Percentiles rank a stretch among this genome's conserved stretches.
These are phyloP conservation scores for Debaryomyces castellii DNA, from an alignment of 805 yeast species.

Conservation along the genomic window DNA sequence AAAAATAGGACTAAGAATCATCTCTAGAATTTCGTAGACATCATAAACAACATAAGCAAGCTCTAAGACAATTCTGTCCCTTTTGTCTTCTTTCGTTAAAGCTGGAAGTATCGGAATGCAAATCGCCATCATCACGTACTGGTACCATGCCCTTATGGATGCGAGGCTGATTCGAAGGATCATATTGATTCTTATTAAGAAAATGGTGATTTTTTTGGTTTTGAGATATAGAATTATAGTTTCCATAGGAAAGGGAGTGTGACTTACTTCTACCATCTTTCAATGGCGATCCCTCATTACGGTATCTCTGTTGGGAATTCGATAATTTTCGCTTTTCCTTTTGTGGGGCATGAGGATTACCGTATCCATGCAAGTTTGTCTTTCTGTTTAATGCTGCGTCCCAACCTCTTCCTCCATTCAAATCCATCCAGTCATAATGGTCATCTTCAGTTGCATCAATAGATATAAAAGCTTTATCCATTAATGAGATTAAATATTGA, in stretches of 20 bases:
- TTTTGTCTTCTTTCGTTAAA: constrained; percentile 19
- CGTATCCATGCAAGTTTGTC: constrained; percentile 94
- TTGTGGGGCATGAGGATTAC: constrained; percentile 81
- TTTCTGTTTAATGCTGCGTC: constrained; percentile 85
- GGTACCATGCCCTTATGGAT: constrained; percentile 24
- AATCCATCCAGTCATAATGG: constrained; percentile 96
- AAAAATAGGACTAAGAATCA: background rate
- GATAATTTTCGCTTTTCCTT: constrained; percentile 8
- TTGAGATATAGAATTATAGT: constrained; percentile 19
- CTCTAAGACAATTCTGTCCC: constrained; percentile 7
- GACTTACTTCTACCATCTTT: constrained; percentile 12
- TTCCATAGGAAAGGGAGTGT: constrained; percentile 13
- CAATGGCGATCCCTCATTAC: background rate
- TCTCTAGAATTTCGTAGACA: background rate
- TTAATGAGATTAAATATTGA: constrained; percentile 74
- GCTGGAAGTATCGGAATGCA: constrained; percentile 40
- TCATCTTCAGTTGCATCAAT: constrained; percentile 70
- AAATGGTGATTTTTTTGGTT: constrained; percentile 17
- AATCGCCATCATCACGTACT: constrained; percentile 35
- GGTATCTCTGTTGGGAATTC: constrained; percentile 5
- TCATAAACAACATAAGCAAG: constrained; percentile 4
- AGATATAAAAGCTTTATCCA: constrained; percentile 75
- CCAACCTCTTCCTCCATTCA: constrained; percentile 96
- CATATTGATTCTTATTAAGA: constrained; percentile 10
- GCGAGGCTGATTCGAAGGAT: constrained; percentile 6